Base-by-base conservation (phyloP, 2,329 filamentous ascomycete species). In the Cladosporium sp. region DNA sequence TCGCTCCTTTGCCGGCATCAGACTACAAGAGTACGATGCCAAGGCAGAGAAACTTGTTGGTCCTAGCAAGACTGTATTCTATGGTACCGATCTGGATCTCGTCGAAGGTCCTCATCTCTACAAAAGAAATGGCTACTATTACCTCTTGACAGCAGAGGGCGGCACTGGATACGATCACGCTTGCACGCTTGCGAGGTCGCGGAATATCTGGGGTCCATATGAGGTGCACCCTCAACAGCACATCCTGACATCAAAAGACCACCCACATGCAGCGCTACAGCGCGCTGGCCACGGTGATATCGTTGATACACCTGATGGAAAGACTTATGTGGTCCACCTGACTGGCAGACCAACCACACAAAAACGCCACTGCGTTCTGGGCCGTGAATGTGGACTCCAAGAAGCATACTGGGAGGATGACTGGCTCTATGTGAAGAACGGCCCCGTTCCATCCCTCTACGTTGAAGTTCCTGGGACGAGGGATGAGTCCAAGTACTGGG, bases 81-180 rank as follows among this genome's bases (percentile, higher is more conserved):
- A 51, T 20, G 55, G 55, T 3, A 57, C 55, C 12, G 55, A 57
- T 15, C 55, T 57, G 19, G 55, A 57, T 36, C 48, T 57, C 19
- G 55, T 57, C 1, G 60, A 62, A 85, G 65, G 83, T 0, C 82
- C 83, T 2, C 83, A 86, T 62, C 64, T 85, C 3, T 84, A 84
- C 68, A 82, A 81, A 68, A 76, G 80, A 42, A 79, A 80, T 36
- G 80, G 78, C 7, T 83, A 78, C 75, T 86, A 85, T 62, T 85
- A 85, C 63, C 75, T 85, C 7, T 70, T 85, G 5, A 83, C 80
- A 0, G 83, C 83, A 15, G 60, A 62, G 53, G 60, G 60, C 5
- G 83, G 83, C 4, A 86, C 83, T 0, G 84, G 79, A 4, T 83
- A 82, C 59, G 77, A 80, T 0, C 85, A 88, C 63, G 80, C 83